phyloP scores from a whole-genome alignment of 164 flowering plant species.

The Aristolochia contorta region DNA sequence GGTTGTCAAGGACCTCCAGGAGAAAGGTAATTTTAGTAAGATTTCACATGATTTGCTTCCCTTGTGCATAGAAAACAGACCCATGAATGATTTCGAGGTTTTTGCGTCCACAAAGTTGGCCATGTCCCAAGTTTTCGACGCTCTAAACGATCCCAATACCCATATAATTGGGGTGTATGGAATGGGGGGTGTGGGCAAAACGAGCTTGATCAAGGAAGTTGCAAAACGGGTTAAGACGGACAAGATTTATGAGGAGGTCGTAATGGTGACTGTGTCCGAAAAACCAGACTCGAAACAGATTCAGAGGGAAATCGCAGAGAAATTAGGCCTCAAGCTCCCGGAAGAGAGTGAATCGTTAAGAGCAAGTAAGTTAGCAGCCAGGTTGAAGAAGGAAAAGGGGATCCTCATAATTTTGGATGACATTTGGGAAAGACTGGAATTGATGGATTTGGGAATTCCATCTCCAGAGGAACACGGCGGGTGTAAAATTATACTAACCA shows the following conservation, averaged over 20 bases:
- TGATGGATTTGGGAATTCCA: slow-evolving; percentile 20
- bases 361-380: slow-evolving; percentile 3
- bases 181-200: slow-evolving; percentile 4
- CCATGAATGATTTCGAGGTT: background rate
- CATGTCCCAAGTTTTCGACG: background rate
- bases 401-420: slow-evolving; percentile 28
- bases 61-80: background rate
- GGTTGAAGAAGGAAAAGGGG: slow-evolving; percentile 4
- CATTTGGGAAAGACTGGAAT: slow-evolving; percentile 19
- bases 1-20: background rate
- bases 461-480: background rate
- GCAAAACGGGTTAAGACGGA: slow-evolving; percentile 4
- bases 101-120: slow-evolving; percentile 2
- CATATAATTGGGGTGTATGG: slow-evolving; percentile 6
- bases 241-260: slow-evolving; percentile 5
- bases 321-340: slow-evolving; percentile 4
- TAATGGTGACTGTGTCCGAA: slow-evolving; percentile 12
- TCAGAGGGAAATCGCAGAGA: slow-evolving; percentile 8
- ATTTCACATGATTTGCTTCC: slow-evolving; percentile 1
- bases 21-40: slow-evolving; percentile 1
- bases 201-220: slow-evolving; percentile 6
- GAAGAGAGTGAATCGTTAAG: slow-evolving; percentile 1
- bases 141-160: slow-evolving; percentile 3
- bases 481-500: slow-evolving; percentile 15
- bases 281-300: slow-evolving; percentile 5